Conservation (phyloP, 345 rosid species). For the Gossypium ekmanianum region DNA sequence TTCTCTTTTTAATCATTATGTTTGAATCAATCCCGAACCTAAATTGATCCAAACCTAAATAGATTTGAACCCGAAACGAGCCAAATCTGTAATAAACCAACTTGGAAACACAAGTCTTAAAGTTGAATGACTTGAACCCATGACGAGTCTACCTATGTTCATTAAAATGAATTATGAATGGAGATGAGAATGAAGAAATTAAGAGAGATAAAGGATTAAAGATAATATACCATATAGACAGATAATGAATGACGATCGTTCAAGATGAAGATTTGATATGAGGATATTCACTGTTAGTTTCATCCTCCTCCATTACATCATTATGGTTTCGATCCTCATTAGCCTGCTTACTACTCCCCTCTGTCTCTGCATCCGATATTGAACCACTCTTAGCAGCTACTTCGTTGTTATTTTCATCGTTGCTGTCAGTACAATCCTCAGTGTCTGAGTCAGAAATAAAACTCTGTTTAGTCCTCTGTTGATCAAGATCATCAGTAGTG, state of each 20-base stretch:
- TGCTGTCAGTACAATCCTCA: constrained; percentile 41
- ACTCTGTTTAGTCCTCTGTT: constrained; percentile 29
- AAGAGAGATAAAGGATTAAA: background rate
- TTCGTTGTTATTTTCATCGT: constrained; percentile 24
- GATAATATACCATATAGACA: background rate
- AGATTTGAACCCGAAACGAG: too few relatives aligned
- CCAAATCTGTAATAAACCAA: too few relatives aligned
- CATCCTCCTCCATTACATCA: constrained; percentile 56
- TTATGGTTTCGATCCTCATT: constrained; percentile 27
- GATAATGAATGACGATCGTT: background rate
- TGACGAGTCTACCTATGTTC: background rate
- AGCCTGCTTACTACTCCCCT: constrained; percentile 27
- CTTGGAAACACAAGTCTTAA: too few relatives aligned
- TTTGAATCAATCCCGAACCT: background rate
- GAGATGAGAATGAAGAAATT: background rate
- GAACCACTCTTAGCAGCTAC: constrained; percentile 20
- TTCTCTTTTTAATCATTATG: constrained; percentile 15
- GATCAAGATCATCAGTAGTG: constrained; percentile 23
- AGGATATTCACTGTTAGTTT: constrained; percentile 42
- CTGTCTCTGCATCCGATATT: constrained; percentile 43
- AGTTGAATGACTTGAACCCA: too few relatives aligned
- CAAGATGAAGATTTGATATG: background rate
- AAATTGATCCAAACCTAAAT: too few relatives aligned
- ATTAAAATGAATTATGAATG: background rate
- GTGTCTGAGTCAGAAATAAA: constrained; percentile 53